These are phyloP conservation scores for Barnettozyma botsteinii DNA, from an alignment of 805 yeast species.

Conservation along the genomic window DNA sequence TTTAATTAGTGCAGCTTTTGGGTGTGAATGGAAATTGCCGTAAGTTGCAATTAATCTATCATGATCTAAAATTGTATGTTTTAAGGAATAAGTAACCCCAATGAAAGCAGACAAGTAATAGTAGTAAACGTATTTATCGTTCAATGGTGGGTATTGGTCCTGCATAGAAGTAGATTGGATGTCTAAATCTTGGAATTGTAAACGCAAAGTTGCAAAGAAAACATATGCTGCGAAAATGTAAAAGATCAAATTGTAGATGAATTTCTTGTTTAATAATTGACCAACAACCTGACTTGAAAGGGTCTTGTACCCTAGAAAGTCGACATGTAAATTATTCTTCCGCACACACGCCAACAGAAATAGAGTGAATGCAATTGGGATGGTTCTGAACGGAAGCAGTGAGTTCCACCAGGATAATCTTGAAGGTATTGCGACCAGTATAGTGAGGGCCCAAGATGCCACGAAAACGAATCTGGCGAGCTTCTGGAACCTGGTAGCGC, in stretches of 20 bases:
- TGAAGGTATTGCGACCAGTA: slow-evolving; percentile 23
- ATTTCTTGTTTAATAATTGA: slow-evolving; percentile 22
- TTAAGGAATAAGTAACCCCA: slow-evolving; percentile 42
- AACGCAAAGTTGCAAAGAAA: slow-evolving; percentile 22
- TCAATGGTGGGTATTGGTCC: slow-evolving; percentile 36
- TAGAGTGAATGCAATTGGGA: slow-evolving; percentile 26
- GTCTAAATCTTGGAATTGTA: slow-evolving; percentile 18
- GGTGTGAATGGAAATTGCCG: slow-evolving; percentile 33
- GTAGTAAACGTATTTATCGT: slow-evolving; percentile 41
- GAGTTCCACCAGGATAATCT: slow-evolving; percentile 22
- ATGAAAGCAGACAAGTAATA: slow-evolving; percentile 40
- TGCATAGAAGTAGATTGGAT: slow-evolving; percentile 29
- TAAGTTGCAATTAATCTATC: slow-evolving; percentile 45
- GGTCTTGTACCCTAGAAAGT: slow-evolving; percentile 30
- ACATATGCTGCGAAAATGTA: slow-evolving; percentile 22
- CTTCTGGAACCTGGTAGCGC: slow-evolving; percentile 35
- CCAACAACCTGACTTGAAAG: slow-evolving; percentile 23
- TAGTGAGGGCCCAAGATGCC: slow-evolving; percentile 24
- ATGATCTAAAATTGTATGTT: slow-evolving; percentile 48
- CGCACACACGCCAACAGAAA: slow-evolving; percentile 33
- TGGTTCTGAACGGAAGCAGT: slow-evolving; percentile 25
- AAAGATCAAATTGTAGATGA: slow-evolving; percentile 15
- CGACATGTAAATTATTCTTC: slow-evolving; percentile 36
- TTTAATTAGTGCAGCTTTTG: slow-evolving; percentile 28
- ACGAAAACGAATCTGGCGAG: slow-evolving; percentile 32